phyloP scores from a whole-genome alignment of 2,329 filamentous ascomycete species.

The Sporothrix pseudoabietina region DNA sequence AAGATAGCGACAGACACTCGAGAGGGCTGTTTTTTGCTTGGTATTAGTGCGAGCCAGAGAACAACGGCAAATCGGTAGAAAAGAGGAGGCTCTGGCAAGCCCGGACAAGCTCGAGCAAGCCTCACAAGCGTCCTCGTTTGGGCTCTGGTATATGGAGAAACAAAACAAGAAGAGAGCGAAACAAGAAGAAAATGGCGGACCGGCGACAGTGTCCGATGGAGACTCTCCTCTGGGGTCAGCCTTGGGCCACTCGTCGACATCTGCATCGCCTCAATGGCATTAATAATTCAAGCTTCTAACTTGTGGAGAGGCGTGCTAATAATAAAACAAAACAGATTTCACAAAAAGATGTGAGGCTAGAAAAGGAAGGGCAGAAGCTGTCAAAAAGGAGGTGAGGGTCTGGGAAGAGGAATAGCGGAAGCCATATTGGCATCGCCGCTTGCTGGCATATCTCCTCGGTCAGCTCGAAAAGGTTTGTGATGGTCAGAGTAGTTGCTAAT shows the following conservation, averaged over 20 bases:
- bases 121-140: slow-evolving; percentile 15
- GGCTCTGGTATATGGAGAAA: neutral
- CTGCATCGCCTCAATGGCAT: slow-evolving; percentile 3
- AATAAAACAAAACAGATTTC: neutral
- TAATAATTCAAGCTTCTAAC: neutral
- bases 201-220: slow-evolving; percentile 5
- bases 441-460: slow-evolving; percentile 9
- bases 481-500: neutral
- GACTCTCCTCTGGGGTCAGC: neutral
- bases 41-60: neutral
- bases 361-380: neutral
- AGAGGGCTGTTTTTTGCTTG: neutral
- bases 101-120: neutral
- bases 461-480: slow-evolving; percentile 6
- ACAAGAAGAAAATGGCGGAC: neutral
- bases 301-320: neutral
- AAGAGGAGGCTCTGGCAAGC: neutral
- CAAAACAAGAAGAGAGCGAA: neutral
- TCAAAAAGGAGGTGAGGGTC: slow-evolving; percentile 16
- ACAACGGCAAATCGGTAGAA: neutral
- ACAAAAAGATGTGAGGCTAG: neutral
- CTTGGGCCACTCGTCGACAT: neutral
- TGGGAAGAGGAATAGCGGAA: neutral
- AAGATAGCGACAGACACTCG: neutral
- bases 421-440: neutral